These are phyloP conservation scores for Myxozyma melibiosi DNA, from an alignment of 805 yeast species.

Conservation along the genomic window DNA sequence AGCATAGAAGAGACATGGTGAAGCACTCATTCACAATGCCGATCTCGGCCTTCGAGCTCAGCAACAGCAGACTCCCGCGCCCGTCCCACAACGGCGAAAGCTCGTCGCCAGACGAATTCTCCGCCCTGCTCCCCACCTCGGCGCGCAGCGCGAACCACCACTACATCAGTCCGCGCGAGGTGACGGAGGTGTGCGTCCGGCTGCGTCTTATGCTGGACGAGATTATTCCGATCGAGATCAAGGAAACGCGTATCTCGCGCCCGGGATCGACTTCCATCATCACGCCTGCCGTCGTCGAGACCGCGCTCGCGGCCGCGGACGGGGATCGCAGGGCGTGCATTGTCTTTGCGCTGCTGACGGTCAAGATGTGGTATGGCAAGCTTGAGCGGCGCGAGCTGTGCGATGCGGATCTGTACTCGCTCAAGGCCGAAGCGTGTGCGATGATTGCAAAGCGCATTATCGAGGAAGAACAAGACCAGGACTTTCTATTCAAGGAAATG, in stretches of 20 bases:
- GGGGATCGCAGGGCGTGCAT: constrained; percentile 69
- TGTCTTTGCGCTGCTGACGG: constrained; percentile 70
- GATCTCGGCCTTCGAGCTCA: constrained; percentile 25
- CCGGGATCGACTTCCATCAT: constrained; percentile 60
- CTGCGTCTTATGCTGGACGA: constrained; percentile 72
- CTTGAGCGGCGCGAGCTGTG: constrained; percentile 62
- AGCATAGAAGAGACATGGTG: neutral
- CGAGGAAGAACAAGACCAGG: constrained; percentile 53
- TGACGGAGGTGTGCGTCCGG: constrained; percentile 63
- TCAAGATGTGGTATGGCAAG: constrained; percentile 75
- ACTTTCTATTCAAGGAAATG: constrained; percentile 60
- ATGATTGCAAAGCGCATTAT: constrained; percentile 69
- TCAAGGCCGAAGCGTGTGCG: constrained; percentile 73
- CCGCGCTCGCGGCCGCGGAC: constrained; percentile 76
- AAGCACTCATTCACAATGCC: constrained; percentile 13
- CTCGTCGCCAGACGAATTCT: constrained; percentile 7
- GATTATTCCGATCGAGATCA: constrained; percentile 67
- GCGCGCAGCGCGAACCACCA: constrained; percentile 40
- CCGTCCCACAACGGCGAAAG: neutral
- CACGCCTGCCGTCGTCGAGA: constrained; percentile 57
- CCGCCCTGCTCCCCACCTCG: constrained; percentile 18
- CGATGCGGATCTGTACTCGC: constrained; percentile 62
- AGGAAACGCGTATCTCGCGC: constrained; percentile 51
- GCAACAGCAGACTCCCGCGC: constrained; percentile 13
- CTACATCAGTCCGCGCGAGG: constrained; percentile 66